Conservation (phyloP, 129 eudicot species). For the Silybum marianum region DNA sequence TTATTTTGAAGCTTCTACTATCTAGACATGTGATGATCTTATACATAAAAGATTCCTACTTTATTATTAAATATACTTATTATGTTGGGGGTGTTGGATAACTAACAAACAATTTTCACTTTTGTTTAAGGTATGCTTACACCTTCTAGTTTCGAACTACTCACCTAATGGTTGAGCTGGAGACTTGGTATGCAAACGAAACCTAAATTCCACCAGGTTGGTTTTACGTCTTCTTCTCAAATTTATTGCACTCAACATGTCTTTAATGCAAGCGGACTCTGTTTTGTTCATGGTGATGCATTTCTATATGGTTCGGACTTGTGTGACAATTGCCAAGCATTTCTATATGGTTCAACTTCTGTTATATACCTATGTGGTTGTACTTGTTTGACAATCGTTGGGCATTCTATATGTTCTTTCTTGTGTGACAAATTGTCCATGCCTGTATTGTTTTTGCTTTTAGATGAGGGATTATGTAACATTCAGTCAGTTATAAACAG, state of each 20-base stretch:
- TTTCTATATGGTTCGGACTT: neutral
- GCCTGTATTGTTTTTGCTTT: neutral
- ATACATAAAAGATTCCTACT: neutral
- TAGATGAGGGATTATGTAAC: neutral
- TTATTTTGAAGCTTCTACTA: slow-evolving; percentile 9
- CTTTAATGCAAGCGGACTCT: too few relatives aligned
- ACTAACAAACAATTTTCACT: neutral
- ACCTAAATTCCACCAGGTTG: neutral
- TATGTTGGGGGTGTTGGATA: neutral
- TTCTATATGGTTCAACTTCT: neutral
- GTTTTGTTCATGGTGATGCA: too few relatives aligned
- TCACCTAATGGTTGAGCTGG: neutral
- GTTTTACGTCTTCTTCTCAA: neutral
- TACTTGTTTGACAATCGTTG: neutral
- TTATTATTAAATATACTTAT: neutral
- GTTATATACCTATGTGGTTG: neutral
- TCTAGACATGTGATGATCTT: slow-evolving; percentile 11
- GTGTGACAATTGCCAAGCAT: neutral
- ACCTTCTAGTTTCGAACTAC: too few relatives aligned
- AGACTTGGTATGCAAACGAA: neutral
- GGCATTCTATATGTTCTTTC: neutral
- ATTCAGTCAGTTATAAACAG: neutral
- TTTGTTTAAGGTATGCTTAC: neutral
- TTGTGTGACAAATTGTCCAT: neutral
- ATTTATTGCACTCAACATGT: neutral